A percentile compares a stretch with the other conserved stretches of the same genome.
Conservation (phyloP, 768 basidiomycete species). For the Termitomyces heimii region DNA sequence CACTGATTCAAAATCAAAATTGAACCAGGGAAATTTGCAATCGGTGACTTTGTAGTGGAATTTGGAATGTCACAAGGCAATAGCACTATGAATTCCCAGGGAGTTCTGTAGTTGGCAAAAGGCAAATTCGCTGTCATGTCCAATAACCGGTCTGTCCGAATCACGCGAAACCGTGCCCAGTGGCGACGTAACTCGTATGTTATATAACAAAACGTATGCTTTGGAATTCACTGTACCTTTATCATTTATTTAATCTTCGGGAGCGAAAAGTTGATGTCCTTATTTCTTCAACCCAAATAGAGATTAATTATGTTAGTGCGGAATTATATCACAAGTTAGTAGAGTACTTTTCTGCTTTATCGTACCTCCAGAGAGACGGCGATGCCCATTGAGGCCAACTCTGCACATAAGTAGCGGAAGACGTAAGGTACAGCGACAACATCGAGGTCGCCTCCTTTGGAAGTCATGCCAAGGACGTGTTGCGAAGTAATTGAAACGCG, state of each 20-base stretch:
- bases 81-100: background rate
- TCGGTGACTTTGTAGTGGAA: background rate
- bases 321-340: slow-evolving; percentile 8
- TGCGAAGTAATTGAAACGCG: slow-evolving; percentile 61
- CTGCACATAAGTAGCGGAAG: slow-evolving; percentile 90
- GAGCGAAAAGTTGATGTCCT: background rate
- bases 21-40: slow-evolving; percentile 6
- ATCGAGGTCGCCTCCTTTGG: slow-evolving; percentile 82
- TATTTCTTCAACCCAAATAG: background rate
- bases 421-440: slow-evolving; percentile 95
- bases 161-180: slow-evolving; percentile 3
- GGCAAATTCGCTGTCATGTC: background rate
- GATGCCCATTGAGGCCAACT: slow-evolving; percentile 98
- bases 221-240: background rate
- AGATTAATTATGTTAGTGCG: slow-evolving; percentile 5
- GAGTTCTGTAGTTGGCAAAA: background rate
- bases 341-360: slow-evolving; percentile 23
- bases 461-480: slow-evolving; percentile 53
- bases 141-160: background rate
- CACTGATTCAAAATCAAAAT: slow-evolving; percentile 6
- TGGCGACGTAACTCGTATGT: background rate
- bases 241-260: background rate
- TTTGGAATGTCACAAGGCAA: background rate
- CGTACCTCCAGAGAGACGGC: slow-evolving; percentile 77
- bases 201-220: background rate